These are phyloP conservation scores for Fremontodendron californicum DNA, from an alignment of 345 rosid species.

Conservation along the genomic window DNA sequence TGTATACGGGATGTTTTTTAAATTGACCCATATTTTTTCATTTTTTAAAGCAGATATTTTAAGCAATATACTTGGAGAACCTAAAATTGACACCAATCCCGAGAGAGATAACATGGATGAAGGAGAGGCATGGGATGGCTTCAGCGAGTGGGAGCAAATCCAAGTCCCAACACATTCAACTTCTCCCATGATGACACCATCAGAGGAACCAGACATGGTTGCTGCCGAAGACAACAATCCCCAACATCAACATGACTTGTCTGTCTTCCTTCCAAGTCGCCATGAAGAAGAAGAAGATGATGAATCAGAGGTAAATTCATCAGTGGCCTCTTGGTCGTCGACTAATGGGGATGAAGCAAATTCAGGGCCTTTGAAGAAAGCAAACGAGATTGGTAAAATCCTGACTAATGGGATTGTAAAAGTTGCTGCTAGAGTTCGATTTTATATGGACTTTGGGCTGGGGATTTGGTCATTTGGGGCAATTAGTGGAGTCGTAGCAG, in stretches of 20 bases:
- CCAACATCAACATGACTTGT: neutral
- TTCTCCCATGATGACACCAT: neutral
- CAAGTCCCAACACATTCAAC: slow-evolving; percentile 13
- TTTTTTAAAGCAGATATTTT: neutral
- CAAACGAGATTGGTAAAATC: slow-evolving; percentile 9
- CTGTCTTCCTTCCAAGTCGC: slow-evolving; percentile 33
- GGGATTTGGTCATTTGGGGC: slow-evolving; percentile 32
- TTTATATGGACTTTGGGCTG: slow-evolving; percentile 5
- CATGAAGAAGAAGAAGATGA: slow-evolving; percentile 24
- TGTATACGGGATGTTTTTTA: no score
- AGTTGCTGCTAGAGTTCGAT: slow-evolving; percentile 26
- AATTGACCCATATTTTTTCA: no score
- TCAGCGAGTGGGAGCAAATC: slow-evolving; percentile 43
- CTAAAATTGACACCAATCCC: neutral
- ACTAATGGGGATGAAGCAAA: neutral
- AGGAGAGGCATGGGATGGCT: slow-evolving; percentile 17
- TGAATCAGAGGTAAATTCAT: slow-evolving; percentile 9
- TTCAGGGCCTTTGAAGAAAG: slow-evolving; percentile 6
- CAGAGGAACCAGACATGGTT: neutral
- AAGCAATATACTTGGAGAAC: neutral
- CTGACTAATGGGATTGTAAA: slow-evolving; percentile 20
- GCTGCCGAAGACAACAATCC: neutral
- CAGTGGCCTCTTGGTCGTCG: slow-evolving; percentile 9
- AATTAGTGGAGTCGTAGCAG: slow-evolving; percentile 15
- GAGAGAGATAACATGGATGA: slow-evolving; percentile 18